Evolutionary conservation across 805 yeast genomes (phyloP).

Genomic region (Saturnispora sanitii): DNA sequence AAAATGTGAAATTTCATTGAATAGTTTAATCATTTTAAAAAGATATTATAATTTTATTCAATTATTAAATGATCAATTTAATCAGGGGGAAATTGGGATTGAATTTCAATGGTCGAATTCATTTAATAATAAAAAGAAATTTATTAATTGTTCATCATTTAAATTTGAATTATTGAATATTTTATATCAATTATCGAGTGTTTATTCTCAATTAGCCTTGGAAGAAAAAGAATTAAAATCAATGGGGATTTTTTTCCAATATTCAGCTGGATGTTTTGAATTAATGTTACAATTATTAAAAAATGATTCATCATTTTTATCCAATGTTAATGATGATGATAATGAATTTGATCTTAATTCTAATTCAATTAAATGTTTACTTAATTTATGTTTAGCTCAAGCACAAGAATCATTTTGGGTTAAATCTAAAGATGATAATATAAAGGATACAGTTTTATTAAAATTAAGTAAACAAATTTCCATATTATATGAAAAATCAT

Average conservation of each 20-base stretch:
- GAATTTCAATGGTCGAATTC: conserved; percentile 65
- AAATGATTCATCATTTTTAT: not conserved
- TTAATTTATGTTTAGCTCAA: conserved; percentile 58
- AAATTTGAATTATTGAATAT: conserved; percentile 53
- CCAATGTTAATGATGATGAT: conserved; percentile 13
- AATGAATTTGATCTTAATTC: conserved; percentile 36
- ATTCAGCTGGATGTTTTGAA: conserved; percentile 59
- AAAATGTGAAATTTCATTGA: conserved; percentile 7
- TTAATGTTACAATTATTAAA: too few species aligned
- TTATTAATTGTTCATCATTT: conserved; percentile 30
- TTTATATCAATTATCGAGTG: conserved; percentile 37
- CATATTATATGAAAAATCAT: conserved; percentile 41
- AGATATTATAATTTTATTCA: conserved; percentile 38
- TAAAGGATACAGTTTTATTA: conserved; percentile 54
- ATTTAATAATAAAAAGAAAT: not conserved
- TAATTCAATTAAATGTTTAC: conserved; percentile 42
- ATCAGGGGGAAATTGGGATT: conserved; percentile 46
- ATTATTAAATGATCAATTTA: conserved; percentile 46
- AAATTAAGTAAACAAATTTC: conserved; percentile 57
- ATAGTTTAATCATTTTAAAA: conserved; percentile 8
- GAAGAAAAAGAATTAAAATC: conserved; percentile 33
- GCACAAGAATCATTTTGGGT: conserved; percentile 86
- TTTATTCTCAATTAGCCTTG: not conserved
- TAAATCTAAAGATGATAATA: conserved; percentile 41
- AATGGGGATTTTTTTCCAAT: conserved; percentile 57